These are phyloP conservation scores for Termitomyces sp. DNA, from an alignment of 768 basidiomycete species.

Conservation along the genomic window DNA sequence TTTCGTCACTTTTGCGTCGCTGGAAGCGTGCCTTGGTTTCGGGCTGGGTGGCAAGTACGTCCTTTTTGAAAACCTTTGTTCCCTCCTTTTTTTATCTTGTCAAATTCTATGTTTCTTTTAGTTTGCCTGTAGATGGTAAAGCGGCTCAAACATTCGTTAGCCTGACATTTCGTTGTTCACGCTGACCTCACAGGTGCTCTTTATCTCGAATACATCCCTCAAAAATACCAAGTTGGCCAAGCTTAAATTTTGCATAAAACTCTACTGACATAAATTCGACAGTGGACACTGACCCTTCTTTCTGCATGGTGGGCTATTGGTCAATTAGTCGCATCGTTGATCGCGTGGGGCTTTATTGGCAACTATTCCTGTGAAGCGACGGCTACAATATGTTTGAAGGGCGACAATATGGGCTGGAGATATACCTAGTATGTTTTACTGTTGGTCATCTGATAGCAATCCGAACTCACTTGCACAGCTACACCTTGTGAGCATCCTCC, in stretches of 20 bases:
- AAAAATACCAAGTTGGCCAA: slow-evolving; percentile 36
- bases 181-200: slow-evolving; percentile 31
- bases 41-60: slow-evolving; percentile 52
- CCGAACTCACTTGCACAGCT: slow-evolving; percentile 23
- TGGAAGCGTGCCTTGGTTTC: slow-evolving; percentile 47
- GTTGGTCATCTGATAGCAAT: background rate
- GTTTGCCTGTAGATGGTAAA: slow-evolving; percentile 46
- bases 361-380: slow-evolving; percentile 49
- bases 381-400: slow-evolving; percentile 38
- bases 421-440: slow-evolving; percentile 43
- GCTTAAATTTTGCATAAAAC: slow-evolving; percentile 6
- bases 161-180: background rate
- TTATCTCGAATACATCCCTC: slow-evolving; percentile 44
- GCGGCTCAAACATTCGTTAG: background rate
- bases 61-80: slow-evolving; percentile 5
- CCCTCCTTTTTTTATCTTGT: slow-evolving; percentile 18
- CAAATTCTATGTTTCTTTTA: slow-evolving; percentile 17
- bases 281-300: slow-evolving; percentile 56
- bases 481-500: slow-evolving; percentile 34
- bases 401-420: slow-evolving; percentile 61
- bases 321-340: slow-evolving; percentile 47
- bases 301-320: slow-evolving; percentile 56
- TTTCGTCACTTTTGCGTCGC: slow-evolving; percentile 44
- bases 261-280: slow-evolving; percentile 8
- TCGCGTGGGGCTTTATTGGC: slow-evolving; percentile 57